Evolutionary conservation across 306 rosid genomes (phyloP), one percentile per base, ranked within the genome.

Genomic region (Castanopsis chinensis): DNA sequence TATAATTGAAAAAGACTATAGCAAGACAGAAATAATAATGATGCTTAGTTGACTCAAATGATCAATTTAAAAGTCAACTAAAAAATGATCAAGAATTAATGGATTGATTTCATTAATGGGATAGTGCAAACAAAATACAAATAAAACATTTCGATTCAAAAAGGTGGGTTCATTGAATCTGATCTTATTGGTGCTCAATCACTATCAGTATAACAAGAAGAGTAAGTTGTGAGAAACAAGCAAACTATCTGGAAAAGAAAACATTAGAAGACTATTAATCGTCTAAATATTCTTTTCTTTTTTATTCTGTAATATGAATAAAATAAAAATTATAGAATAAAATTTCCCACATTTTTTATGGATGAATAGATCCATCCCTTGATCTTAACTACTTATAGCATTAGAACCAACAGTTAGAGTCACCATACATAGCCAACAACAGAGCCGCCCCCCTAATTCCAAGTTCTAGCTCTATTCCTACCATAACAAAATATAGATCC

Each of bases 41-140:
- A 8, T 75, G 41, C 72, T 70, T 76, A 79, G 87, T 80, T 84
- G 84, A 84, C 81, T 72, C 21, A 63, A 20, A 75, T 55, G 19
- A 51, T 53, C 60, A 70, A 43, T 64, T 72, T 11, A 18, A 76
- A 72, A 76, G 79, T 76, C 81, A 76, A 80, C 68, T 21, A 54
- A 71, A 74, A 68, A 25, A 63, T n/a, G 37, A 41, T 2, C 56
- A 18, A 67, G 6, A 33, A 33, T 20, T 25, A 33, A 41, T 13
- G 41, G 33, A 25, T 61, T 28, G 19, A 54, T 76, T 58, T 60
- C 56, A 43, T 33, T 68, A 77, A 54, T 77, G 37, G 73, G 79
- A 54, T 52, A 52, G 14, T 30, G 52, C 77, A 18, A 5, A 27
- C 9, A 13, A 32, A 32, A 17, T 41, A 13, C 20, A 76, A 10